Evolutionary conservation across 805 yeast genomes (phyloP).

Genomic region (Priceomyces carsonii): DNA sequence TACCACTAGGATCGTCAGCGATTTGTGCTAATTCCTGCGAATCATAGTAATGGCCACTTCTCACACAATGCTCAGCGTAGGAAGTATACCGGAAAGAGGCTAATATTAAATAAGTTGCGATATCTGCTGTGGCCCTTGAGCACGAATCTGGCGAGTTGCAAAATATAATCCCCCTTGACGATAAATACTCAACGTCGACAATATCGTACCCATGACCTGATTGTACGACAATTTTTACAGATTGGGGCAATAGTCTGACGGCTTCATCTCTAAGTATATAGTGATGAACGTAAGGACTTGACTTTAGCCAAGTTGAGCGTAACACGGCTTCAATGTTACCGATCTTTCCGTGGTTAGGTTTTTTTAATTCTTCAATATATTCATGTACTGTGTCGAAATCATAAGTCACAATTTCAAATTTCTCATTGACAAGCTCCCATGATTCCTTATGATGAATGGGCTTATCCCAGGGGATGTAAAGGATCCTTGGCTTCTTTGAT

Average conservation of each 20-base stretch:
- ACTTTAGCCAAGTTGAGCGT: conserved; percentile 40
- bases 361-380: conserved; percentile 31
- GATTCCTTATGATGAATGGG: conserved; percentile 37
- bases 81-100: conserved; percentile 36
- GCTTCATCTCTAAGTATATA: conserved; percentile 32
- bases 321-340: conserved; percentile 37
- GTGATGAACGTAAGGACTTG: conserved; percentile 38
- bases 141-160: conserved; percentile 42
- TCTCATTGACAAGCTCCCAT: conserved; percentile 35
- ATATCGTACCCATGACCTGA: conserved; percentile 44
- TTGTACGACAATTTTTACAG: conserved; percentile 35
- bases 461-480: conserved; percentile 39
- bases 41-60: conserved; percentile 31
- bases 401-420: conserved; percentile 32
- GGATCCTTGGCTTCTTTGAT: conserved; percentile 28
- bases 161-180: conserved; percentile 30
- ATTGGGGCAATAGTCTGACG: conserved; percentile 29
- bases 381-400: conserved; percentile 34
- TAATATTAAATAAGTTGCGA: conserved; percentile 31
- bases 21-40: conserved; percentile 28
- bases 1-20: conserved; percentile 42
- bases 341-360: conserved; percentile 34
- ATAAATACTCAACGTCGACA: conserved; percentile 36
- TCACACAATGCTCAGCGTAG: conserved; percentile 37
- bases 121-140: conserved; percentile 42